Evolutionary conservation across 805 yeast species (phyloP).

Genomic region (Metschnikowia hibisci): DNA sequence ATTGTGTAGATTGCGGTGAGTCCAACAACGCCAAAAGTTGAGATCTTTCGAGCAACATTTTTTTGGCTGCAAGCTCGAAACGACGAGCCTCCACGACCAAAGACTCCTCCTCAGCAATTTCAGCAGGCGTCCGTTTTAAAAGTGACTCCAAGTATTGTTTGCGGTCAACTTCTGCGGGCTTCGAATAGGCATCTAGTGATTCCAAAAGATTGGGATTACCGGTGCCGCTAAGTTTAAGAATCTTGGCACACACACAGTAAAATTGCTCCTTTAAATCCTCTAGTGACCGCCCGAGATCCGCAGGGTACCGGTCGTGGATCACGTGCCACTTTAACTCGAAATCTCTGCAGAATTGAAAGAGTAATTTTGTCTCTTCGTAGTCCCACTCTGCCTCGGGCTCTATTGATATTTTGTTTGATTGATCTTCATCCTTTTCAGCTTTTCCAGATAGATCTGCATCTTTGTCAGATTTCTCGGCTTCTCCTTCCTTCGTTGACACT

Average conservation of each 20-base stretch:
- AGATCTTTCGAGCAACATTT: slow-evolving; percentile 78
- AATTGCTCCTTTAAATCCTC: slow-evolving; percentile 86
- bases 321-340: slow-evolving; percentile 65
- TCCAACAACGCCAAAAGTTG: slow-evolving; percentile 75
- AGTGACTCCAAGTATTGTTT: slow-evolving; percentile 76
- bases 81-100: slow-evolving; percentile 88
- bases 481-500: not conserved
- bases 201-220: slow-evolving; percentile 49
- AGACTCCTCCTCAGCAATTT: slow-evolving; percentile 96
- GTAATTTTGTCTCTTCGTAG: slow-evolving; percentile 69
- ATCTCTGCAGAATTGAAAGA: slow-evolving; percentile 67
- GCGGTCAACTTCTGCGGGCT: slow-evolving; percentile 69
- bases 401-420: slow-evolving; percentile 22
- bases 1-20: slow-evolving; percentile 75
- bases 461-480: not conserved
- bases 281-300: slow-evolving; percentile 38
- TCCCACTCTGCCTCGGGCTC: slow-evolving; percentile 52
- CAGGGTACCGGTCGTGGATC: slow-evolving; percentile 57
- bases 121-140: slow-evolving; percentile 85
- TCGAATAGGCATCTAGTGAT: slow-evolving; percentile 60
- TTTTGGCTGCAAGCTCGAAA: slow-evolving; percentile 88
- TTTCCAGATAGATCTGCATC: slow-evolving; percentile 9
- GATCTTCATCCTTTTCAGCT: slow-evolving; percentile 29
- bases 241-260: slow-evolving; percentile 59
- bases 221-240: slow-evolving; percentile 39